A percentile compares a stretch with the other conserved stretches of the same genome.
These are phyloP conservation scores for Ustilago bromivora DNA, from an alignment of 1,284 basidiomycete species.

Conservation along the genomic window DNA sequence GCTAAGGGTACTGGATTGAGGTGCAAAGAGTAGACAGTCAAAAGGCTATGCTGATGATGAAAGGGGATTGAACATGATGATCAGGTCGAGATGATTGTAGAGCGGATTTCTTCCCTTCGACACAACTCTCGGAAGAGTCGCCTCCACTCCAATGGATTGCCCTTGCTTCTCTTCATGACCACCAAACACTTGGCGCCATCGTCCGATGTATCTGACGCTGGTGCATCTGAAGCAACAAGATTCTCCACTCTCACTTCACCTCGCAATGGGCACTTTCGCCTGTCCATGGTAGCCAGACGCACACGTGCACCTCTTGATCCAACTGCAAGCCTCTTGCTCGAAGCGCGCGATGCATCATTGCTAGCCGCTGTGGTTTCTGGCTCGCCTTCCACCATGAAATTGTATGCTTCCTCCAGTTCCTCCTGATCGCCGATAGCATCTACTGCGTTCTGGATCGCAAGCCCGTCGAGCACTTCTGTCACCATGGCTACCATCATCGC, in stretches of 20 bases:
- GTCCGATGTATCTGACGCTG: slow-evolving; percentile 13
- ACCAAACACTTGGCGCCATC: slow-evolving; percentile 52
- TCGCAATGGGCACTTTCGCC: slow-evolving; percentile 66
- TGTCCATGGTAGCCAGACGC: slow-evolving; percentile 61
- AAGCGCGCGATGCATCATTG: slow-evolving; percentile 17
- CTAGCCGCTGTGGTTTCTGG: slow-evolving; percentile 8
- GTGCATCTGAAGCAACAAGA: slow-evolving; percentile 28
- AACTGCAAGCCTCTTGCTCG: slow-evolving; percentile 31
- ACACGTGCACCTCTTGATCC: slow-evolving; percentile 60
- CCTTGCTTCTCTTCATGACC: slow-evolving; percentile 68
- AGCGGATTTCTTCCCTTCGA: slow-evolving; percentile 28
- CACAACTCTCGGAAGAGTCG: slow-evolving; percentile 66
- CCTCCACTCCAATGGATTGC: slow-evolving; percentile 70
- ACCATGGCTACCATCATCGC: slow-evolving; percentile 44
- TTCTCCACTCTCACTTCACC: slow-evolving; percentile 65
- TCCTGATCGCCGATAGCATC: slow-evolving; percentile 62
- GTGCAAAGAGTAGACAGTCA: not conserved
- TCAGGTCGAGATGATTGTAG: slow-evolving; percentile 53
- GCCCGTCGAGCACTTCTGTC: slow-evolving; percentile 37
- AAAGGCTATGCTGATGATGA: not conserved
- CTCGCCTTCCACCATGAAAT: slow-evolving; percentile 48
- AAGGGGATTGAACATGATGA: not conserved
- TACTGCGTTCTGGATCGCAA: slow-evolving; percentile 51
- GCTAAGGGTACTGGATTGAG: slow-evolving; percentile 2
- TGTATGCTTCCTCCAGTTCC: slow-evolving; percentile 54